Evolutionary conservation across 352 stramenopile genomes (phyloP).

Genomic region (Pythium graminicola): DNA sequence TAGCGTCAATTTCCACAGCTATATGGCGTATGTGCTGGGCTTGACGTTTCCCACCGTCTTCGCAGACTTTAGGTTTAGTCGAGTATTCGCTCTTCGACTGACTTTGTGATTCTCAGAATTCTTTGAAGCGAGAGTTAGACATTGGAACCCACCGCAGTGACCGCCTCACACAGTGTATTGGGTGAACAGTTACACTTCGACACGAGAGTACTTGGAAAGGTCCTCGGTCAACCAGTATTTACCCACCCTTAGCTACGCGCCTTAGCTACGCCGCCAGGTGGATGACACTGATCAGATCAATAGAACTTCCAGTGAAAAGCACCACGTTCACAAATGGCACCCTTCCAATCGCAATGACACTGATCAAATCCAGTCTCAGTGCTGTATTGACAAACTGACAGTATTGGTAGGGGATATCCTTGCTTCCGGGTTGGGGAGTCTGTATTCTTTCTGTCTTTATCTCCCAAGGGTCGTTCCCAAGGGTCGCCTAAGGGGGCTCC

Average conservation of each 20-base stretch:
- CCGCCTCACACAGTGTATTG: neutral
- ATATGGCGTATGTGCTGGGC: neutral
- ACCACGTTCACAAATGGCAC: neutral
- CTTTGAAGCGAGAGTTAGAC: slow-evolving; percentile 1
- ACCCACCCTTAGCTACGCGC: neutral
- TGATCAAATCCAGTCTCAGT: neutral
- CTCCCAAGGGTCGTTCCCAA: neutral
- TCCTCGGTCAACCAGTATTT: neutral
- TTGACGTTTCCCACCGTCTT: neutral
- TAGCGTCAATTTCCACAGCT: neutral
- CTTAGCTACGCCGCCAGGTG: neutral
- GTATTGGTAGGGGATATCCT: neutral
- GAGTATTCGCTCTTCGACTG: neutral
- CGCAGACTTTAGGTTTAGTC: neutral
- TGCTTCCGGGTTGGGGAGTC: neutral
- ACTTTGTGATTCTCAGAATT: neutral
- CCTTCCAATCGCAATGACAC: neutral
- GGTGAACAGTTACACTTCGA: neutral
- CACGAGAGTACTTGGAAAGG: neutral
- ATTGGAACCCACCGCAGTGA: neutral
- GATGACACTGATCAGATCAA: neutral
- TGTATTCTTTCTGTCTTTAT: neutral
- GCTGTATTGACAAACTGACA: neutral
- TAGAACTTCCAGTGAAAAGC: neutral
- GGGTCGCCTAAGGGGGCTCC: neutral